Conservation (phyloP, 345 rosid genomes). For the Eucalyptus decipiens region DNA sequence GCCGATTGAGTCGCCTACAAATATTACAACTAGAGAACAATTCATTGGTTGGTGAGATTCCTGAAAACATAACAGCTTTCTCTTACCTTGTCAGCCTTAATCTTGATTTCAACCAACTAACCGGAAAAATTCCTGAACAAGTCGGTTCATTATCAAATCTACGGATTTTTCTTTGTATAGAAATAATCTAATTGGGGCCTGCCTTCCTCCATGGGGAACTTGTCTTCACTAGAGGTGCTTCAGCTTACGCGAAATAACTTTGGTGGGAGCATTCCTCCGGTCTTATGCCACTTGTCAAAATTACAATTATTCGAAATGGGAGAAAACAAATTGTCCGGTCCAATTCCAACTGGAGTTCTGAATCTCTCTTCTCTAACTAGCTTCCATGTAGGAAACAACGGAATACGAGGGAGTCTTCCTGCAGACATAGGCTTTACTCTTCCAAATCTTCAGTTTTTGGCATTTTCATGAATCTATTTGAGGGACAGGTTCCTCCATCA, state of each 20-base stretch:
- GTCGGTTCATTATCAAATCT: not conserved
- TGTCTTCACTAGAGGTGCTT: not conserved
- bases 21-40: accelerated
- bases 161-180: accelerated
- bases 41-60: not conserved
- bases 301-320: accelerated
- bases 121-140: not conserved
- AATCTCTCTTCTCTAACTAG: accelerated
- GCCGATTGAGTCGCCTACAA: not conserved
- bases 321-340: not conserved
- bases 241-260: not conserved
- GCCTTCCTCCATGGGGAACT: not conserved
- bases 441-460: not conserved
- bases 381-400: accelerated
- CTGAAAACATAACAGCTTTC: not conserved
- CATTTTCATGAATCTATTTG: accelerated
- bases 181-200: not conserved
- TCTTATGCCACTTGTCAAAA: not conserved
- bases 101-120: not conserved
- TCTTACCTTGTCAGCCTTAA: accelerated
- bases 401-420: not conserved
- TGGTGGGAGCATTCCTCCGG: not conserved
- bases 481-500: not conserved
- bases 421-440: not conserved
- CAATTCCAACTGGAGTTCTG: not conserved